phyloP scores from a whole-genome alignment of 1,284 basidiomycete genomes.

The Acaromyces ingoldii region DNA sequence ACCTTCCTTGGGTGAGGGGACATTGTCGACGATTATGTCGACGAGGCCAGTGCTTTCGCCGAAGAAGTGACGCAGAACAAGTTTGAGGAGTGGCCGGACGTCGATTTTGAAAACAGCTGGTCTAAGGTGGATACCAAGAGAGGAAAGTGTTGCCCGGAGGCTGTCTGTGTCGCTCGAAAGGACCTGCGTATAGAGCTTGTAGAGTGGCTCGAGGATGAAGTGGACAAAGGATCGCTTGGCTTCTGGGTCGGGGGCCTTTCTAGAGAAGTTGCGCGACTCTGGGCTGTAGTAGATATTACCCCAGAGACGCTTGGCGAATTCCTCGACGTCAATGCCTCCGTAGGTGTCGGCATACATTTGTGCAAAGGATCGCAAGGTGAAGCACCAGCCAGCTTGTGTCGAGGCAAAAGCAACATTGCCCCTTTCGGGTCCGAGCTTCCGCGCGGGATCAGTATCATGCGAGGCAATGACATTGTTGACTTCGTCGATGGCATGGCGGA shows the following conservation, averaged over 20 bases:
- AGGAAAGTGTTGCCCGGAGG: conserved; percentile 73
- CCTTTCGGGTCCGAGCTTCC: conserved; percentile 83
- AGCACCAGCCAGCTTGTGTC: conserved; percentile 95
- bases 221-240: conserved; percentile 84
- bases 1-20: conserved; percentile 74
- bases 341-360: conserved; percentile 93
- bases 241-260: conserved; percentile 76
- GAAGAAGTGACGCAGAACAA: conserved; percentile 91
- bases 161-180: conserved; percentile 82
- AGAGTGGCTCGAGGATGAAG: conserved; percentile 92
- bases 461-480: conserved; percentile 75
- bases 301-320: conserved; percentile 81
- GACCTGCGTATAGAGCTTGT: conserved; percentile 92
- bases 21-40: conserved; percentile 82
- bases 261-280: conserved; percentile 76
- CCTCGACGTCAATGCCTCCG: conserved; percentile 56
- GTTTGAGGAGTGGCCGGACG: conserved; percentile 86
- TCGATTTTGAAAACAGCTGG: conserved; percentile 97
- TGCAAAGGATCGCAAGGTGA: conserved; percentile 89
- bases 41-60: conserved; percentile 76
- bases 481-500: conserved; percentile 97
- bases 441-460: conserved; percentile 79
- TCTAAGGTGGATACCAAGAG: conserved; percentile 79
- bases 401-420: conserved; percentile 98
- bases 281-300: conserved; percentile 93